Evolutionary conservation across 768 basidiomycete genomes (phyloP).

Genomic region (Rhodotorula graminis): DNA sequence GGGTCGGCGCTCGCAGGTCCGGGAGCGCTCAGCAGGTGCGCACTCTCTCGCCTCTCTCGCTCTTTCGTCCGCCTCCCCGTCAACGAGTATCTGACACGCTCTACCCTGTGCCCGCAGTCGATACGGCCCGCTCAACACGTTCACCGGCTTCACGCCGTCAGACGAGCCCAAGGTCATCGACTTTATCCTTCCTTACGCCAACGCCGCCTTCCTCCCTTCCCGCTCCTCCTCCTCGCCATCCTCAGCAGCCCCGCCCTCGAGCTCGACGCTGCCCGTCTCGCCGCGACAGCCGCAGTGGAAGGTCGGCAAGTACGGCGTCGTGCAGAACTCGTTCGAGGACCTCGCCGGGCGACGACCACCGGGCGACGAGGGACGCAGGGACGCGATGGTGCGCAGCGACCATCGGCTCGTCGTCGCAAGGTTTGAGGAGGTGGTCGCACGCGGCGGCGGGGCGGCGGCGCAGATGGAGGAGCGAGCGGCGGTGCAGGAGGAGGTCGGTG

Average conservation of each 20-base stretch:
- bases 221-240: too few species aligned
- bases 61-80: too few species aligned
- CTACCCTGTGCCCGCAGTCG: background rate
- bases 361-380: background rate
- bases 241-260: too few species aligned
- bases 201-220: slow-evolving; percentile 12
- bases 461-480: too few species aligned
- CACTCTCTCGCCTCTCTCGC: background rate
- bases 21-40: slow-evolving; percentile 21
- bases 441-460: too few species aligned
- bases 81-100: background rate
- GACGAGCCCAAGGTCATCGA: slow-evolving; percentile 32
- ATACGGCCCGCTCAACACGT: slow-evolving; percentile 37
- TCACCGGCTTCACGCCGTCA: slow-evolving; percentile 33
- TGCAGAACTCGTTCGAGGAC: slow-evolving; percentile 35
- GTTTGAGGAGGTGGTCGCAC: slow-evolving; percentile 6
- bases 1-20: background rate
- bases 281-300: slow-evolving; percentile 4
- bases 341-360: slow-evolving; percentile 6
- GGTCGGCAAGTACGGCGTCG: slow-evolving; percentile 30
- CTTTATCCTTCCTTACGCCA: slow-evolving; percentile 29
- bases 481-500: slow-evolving; percentile 2
- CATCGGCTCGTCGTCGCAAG: slow-evolving; percentile 26
- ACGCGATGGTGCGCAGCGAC: slow-evolving; percentile 17
- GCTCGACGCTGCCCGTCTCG: background rate